Base-by-base conservation (phyloP, 352 stramenopile species). In the Poterioochromonas sp. region DNA sequence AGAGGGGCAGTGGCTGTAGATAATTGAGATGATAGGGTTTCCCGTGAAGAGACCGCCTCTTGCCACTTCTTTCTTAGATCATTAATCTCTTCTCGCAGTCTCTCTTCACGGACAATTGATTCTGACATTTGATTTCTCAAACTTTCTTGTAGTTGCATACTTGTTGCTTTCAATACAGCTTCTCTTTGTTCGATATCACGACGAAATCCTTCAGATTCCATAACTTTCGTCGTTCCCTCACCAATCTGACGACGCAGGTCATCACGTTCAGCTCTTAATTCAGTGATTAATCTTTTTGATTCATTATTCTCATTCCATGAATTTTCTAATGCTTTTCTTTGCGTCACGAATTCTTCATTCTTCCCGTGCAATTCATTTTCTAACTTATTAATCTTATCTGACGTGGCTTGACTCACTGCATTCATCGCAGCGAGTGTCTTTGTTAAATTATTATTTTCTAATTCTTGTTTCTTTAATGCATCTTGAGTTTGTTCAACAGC, bases 151-250 rank as follows among this genome's bases (percentile, higher is more conserved):
- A 74, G 12, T 54, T 74, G 65, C 29, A 54, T 53, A 18, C 2
- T 40, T 26, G 65, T 74, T 54, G 65, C 65, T 37, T 37, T 3
- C 18, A 74, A n/a, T 15, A 74, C 41, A 51, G 65, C 65, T 54
- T 74, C 65, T 35, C 65, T 3, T 39, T 74, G 65, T 54, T 74
- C 65, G 15, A 74, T 40, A 58, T 74, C 65, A 26, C 65, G 5
- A 58, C 65, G 37, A 34, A 34, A 40, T 35, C 1, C 11, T n/a
- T 74, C 65, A 40, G 65, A 35, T 35, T 53, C 39, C 20, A 58
- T 58, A 18, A 54, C 65, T 37, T 39, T 29, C 35, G 15, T 58
- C 18, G 65, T 39, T 26, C 65, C 65, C 53, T 51, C 65, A 35
- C 65, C 65, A 54, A 74, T 29, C 40, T 74, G 65, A 26, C 20